Conservation (phyloP, 2,329 filamentous ascomycete species). For the Hypocreales sp. region DNA sequence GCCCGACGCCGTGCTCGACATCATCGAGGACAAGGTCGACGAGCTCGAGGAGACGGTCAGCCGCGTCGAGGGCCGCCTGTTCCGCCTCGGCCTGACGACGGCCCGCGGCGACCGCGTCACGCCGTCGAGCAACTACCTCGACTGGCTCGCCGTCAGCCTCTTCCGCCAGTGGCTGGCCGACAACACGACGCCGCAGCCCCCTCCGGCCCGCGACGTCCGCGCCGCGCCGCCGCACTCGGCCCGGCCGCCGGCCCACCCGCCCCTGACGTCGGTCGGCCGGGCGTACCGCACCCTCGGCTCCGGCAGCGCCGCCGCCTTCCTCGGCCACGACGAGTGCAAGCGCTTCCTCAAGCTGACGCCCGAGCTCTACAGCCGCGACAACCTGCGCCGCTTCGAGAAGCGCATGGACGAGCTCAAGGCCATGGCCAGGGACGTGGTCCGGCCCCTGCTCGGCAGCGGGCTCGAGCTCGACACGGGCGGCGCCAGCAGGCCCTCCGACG, state of each 20-base stretch:
- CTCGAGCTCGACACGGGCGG: constrained; percentile 58
- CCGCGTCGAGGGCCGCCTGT: constrained; percentile 66
- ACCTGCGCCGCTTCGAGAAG: constrained; percentile 69
- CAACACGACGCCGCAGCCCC: constrained; percentile 58
- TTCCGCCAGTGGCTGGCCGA: constrained; percentile 92
- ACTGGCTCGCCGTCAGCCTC: constrained; percentile 76
- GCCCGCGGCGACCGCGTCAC: constrained; percentile 68
- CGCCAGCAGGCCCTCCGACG: constrained; percentile 22
- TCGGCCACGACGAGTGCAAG: constrained; percentile 79
- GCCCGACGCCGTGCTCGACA: constrained; percentile 62
- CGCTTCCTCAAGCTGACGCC: constrained; percentile 73
- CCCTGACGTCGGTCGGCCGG: constrained; percentile 47
- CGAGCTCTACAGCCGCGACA: constrained; percentile 76
- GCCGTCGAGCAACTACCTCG: constrained; percentile 65
- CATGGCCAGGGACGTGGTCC: constrained; percentile 67
- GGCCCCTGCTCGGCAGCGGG: constrained; percentile 72
- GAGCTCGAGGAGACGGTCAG: constrained; percentile 74
- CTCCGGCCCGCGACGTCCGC: constrained; percentile 15
- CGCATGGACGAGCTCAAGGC: constrained; percentile 79
- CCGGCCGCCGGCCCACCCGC: constrained; percentile 23
- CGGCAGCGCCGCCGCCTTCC: constrained; percentile 43
- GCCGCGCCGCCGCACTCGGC: constrained; percentile 5
- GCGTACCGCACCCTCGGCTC: constrained; percentile 66
- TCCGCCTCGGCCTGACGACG: constrained; percentile 66
- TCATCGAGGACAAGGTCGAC: constrained; percentile 91